phyloP scores from a whole-genome alignment of 2,329 filamentous ascomycete genomes.

The Fusarium sp. region DNA sequence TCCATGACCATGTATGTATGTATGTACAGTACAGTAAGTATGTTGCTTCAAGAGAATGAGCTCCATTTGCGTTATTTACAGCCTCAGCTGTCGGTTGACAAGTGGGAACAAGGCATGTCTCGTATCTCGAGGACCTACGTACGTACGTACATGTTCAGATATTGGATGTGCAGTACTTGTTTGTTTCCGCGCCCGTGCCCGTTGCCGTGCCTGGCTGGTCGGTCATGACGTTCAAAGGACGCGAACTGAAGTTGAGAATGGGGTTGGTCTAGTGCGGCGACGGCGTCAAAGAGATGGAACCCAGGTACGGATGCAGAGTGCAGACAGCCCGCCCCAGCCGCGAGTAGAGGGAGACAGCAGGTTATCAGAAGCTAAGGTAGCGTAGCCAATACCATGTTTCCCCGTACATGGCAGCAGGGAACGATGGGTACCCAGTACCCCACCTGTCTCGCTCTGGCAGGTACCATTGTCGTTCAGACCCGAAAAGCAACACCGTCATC shows the following conservation, averaged over 20 bases:
- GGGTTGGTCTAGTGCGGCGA: conserved; percentile 34
- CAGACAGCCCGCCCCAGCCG: conserved; percentile 35
- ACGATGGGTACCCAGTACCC: conserved; percentile 17
- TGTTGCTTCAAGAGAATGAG: not conserved
- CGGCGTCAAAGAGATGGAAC: conserved; percentile 27
- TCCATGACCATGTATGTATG: not conserved
- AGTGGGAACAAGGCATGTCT: conserved; percentile 21
- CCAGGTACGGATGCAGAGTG: conserved; percentile 7
- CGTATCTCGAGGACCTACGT: not conserved
- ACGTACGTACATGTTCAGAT: not conserved
- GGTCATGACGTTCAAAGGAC: conserved; percentile 29
- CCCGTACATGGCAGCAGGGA: not conserved
- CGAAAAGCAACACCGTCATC: conserved; percentile 31
- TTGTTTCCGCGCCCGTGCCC: not conserved
- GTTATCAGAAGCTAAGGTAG: not conserved
- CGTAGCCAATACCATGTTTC: conserved; percentile 20
- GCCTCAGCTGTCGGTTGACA: not conserved
- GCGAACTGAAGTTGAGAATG: conserved; percentile 19
- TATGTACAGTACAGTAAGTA: not conserved
- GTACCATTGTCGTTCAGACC: conserved; percentile 26
- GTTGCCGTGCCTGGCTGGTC: not conserved
- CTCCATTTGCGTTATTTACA: conserved; percentile 32
- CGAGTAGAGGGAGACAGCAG: conserved; percentile 9
- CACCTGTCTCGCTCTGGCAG: conserved; percentile 2
- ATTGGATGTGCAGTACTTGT: not conserved